These are phyloP conservation scores for Chaetomium fimeti DNA, from an alignment of 495 filamentous ascomycete genomes.

Conservation along the genomic window DNA sequence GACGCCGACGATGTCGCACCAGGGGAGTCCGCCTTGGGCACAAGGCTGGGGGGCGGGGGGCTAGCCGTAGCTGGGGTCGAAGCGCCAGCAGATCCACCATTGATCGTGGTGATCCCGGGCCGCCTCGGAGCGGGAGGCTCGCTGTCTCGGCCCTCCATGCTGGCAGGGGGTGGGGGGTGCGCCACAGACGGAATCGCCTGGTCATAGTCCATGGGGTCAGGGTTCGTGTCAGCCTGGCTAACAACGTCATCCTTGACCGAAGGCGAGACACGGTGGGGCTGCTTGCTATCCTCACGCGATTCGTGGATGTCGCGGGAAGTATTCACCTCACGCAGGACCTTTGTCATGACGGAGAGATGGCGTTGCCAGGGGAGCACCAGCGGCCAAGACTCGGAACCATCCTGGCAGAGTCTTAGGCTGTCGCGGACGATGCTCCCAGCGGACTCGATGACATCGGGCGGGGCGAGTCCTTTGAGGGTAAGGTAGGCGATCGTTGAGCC, in stretches of 20 bases:
- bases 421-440: conserved; percentile 49
- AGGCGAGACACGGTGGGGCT: conserved; percentile 30
- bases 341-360: conserved; percentile 51
- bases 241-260: conserved; percentile 48
- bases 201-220: conserved; percentile 50
- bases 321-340: conserved; percentile 46
- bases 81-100: conserved; percentile 47
- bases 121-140: conserved; percentile 46
- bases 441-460: conserved; percentile 46
- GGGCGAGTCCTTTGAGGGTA: conserved; percentile 49
- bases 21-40: conserved; percentile 43
- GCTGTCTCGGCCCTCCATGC: conserved; percentile 39
- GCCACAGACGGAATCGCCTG: conserved; percentile 32
- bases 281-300: conserved; percentile 33
- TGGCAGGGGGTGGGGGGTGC: conserved; percentile 26
- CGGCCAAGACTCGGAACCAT: conserved; percentile 50
- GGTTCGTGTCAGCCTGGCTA: conserved; percentile 45
- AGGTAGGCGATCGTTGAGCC: conserved; percentile 53
- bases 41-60: conserved; percentile 36
- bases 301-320: conserved; percentile 27
- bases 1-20: conserved; percentile 36
- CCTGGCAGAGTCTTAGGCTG: conserved; percentile 49
- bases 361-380: conserved; percentile 52
- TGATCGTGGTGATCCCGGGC: conserved; percentile 51
- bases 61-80: conserved; percentile 46